A percentile compares a stretch with the other conserved stretches of the same genome.
These are phyloP conservation scores for Ogataea haglerorum DNA, from an alignment of 805 yeast genomes.

Conservation along the genomic window DNA sequence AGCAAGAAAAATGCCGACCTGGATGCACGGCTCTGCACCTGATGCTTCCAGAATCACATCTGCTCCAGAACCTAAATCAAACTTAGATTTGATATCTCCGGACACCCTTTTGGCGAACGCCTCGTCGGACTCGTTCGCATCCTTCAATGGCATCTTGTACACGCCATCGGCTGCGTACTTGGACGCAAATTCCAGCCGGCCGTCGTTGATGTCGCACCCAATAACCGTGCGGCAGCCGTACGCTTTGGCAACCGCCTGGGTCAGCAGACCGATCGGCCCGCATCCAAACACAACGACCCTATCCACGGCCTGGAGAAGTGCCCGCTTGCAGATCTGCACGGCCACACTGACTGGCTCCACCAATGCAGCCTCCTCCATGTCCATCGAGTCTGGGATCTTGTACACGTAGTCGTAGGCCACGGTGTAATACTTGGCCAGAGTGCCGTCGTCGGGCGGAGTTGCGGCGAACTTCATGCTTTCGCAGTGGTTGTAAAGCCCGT, in stretches of 20 bases:
- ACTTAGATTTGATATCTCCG: conserved; percentile 31
- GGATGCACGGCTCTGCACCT: conserved; percentile 76
- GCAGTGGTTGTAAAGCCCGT: conserved; percentile 78
- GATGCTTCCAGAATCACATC: conserved; percentile 73
- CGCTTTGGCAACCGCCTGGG: conserved; percentile 68
- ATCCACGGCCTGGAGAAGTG: conserved; percentile 59
- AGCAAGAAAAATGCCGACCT: conserved; percentile 59
- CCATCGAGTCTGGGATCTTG: conserved; percentile 72
- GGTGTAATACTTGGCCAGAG: conserved; percentile 66
- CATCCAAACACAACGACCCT: conserved; percentile 77
- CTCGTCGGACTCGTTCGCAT: conserved; percentile 43
- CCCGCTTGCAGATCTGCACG: conserved; percentile 73
- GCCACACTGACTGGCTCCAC: conserved; percentile 86
- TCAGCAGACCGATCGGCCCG: conserved; percentile 81
- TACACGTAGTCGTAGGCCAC: conserved; percentile 83
- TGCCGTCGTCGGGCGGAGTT: conserved; percentile 83
- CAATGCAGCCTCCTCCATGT: conserved; percentile 81
- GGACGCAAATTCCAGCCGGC: conserved; percentile 63
- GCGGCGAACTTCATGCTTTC: conserved; percentile 91
- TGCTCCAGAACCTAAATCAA: conserved; percentile 31
- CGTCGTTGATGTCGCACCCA: conserved; percentile 66
- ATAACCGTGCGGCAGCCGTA: conserved; percentile 74
- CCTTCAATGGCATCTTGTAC: conserved; percentile 39
- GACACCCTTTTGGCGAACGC: conserved; percentile 37
- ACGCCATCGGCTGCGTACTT: conserved; percentile 63